phyloP scores from a whole-genome alignment of 2,329 filamentous ascomycete species.

The Aureobasidium mangrovei region DNA sequence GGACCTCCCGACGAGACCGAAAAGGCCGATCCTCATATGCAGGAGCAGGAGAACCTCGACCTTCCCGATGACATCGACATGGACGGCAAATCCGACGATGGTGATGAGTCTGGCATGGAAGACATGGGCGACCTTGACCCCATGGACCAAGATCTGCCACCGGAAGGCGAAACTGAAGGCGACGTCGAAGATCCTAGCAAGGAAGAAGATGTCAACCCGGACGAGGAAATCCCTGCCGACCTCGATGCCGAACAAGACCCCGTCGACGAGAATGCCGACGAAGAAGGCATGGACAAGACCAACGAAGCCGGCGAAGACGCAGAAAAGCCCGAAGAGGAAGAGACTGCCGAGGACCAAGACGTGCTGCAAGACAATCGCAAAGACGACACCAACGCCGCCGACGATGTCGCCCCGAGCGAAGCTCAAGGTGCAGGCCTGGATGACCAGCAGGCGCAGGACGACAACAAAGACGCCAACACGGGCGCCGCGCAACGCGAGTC shows the following conservation, averaged over 20 bases:
- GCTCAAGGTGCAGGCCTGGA: conserved; percentile 47
- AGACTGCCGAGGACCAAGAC: conserved; percentile 15
- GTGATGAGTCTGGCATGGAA: conserved; percentile 27
- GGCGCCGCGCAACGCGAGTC: conserved; percentile 53
- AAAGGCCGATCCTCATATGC: conserved; percentile 62
- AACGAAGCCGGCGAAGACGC: conserved; percentile 35
- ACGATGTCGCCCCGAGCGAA: conserved; percentile 17
- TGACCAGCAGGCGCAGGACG: conserved; percentile 53
- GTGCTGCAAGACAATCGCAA: conserved; percentile 19
- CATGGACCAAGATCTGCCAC: conserved; percentile 17
- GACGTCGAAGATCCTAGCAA: conserved; percentile 21
- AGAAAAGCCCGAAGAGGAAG: conserved; percentile 24
- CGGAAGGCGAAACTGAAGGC: conserved; percentile 18
- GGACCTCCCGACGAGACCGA: conserved; percentile 59
- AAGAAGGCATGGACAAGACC: conserved; percentile 38
- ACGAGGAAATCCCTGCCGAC: conserved; percentile 26
- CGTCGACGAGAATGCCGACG: conserved; percentile 29
- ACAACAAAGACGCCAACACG: conserved; percentile 44
- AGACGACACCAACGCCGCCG: conserved; percentile 18
- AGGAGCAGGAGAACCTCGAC: conserved; percentile 74
- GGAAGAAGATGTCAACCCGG: conserved; percentile 17
- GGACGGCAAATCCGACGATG: conserved; percentile 48
- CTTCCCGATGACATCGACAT: conserved; percentile 83
- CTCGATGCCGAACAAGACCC: conserved; percentile 54
- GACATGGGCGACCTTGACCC: conserved; percentile 18